Base-by-base conservation (phyloP, 257 asterid genomes). In the Anisodus acutangulus region DNA sequence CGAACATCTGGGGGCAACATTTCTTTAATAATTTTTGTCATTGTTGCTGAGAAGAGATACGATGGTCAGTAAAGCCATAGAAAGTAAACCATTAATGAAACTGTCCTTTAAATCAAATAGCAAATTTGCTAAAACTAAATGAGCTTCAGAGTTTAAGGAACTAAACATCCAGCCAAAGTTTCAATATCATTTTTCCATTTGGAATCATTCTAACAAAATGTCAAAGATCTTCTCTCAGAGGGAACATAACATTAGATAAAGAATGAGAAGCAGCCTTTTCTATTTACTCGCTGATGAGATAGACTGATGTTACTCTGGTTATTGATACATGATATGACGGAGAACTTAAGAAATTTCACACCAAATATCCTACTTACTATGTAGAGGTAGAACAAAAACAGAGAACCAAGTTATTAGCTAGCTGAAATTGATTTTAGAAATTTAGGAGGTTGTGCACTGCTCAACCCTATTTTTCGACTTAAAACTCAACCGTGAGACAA, bases 1-100 rank as follows among this genome's bases (percentile, higher is more conserved):
- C 99, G 99, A 69, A 96, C 99, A 90, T 96, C 99, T 54, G 98
- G 97, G 47, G 99, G 99, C 72, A 96, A 90, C 99, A 96, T 94
- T 93, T 96, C 92, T 85, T 90, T 90, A 49, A 90, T 90, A 51
- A 90, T 90, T 69, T 90, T 90, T 67, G 92, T 90, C 92, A 90
- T 90, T 15, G 92, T 90, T 66, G 92, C 92, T 90, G 88, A 49
- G 26, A 64, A 63, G 66, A 80, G 78, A 74, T 63, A 53, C 58
- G 39, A 12, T n/a, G 4, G 82, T 82, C 39, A 78, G 64, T 53
- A 8, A 31, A 67, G 86, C 51, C 64, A 78, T 49, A 35, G 63
- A 54, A 74, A 26, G 22, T 1, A 85, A 1, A 15, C 1, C 8
- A 26, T 37, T 72, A 19, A 66, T 7, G 3, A 76, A 51, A 76